Evolutionary conservation across 1,284 basidiomycete species (phyloP).

Genomic region (Hypsizygus ulmarius): DNA sequence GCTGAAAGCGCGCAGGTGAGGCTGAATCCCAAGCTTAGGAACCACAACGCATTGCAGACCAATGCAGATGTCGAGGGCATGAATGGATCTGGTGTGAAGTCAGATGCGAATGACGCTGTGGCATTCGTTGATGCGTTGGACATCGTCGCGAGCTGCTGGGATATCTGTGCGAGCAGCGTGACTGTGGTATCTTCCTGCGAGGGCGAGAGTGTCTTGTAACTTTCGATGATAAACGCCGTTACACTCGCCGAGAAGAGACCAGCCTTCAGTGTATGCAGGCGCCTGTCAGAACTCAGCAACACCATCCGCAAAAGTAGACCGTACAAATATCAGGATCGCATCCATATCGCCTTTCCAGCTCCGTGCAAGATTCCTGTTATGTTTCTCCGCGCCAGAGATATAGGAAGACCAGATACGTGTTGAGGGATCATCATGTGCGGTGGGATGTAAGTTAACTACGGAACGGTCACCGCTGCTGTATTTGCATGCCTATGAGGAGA

Average conservation of each 20-base stretch:
- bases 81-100: slow-evolving; percentile 10
- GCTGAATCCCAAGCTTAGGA: slow-evolving; percentile 32
- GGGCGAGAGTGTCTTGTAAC: slow-evolving; percentile 35
- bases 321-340: slow-evolving; percentile 44
- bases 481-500: background rate
- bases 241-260: slow-evolving; percentile 46
- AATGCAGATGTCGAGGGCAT: slow-evolving; percentile 23
- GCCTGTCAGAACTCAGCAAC: background rate
- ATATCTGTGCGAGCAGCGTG: slow-evolving; percentile 33
- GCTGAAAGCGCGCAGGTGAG: slow-evolving; percentile 32
- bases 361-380: slow-evolving; percentile 31
- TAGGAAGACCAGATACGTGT: slow-evolving; percentile 39
- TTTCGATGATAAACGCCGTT: slow-evolving; percentile 45
- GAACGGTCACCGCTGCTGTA: background rate
- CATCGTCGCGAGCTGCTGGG: slow-evolving; percentile 25
- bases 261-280: slow-evolving; percentile 25
- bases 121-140: slow-evolving; percentile 16
- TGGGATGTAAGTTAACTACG: background rate
- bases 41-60: slow-evolving; percentile 36
- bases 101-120: background rate
- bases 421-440: slow-evolving; percentile 32
- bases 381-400: slow-evolving; percentile 33
- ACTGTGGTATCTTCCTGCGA: slow-evolving; percentile 31
- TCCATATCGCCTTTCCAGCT: slow-evolving; percentile 46
- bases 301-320: slow-evolving; percentile 11